Evolutionary conservation across 106 monocot species (phyloP).

Genomic region (Hemerocallis citrina): DNA sequence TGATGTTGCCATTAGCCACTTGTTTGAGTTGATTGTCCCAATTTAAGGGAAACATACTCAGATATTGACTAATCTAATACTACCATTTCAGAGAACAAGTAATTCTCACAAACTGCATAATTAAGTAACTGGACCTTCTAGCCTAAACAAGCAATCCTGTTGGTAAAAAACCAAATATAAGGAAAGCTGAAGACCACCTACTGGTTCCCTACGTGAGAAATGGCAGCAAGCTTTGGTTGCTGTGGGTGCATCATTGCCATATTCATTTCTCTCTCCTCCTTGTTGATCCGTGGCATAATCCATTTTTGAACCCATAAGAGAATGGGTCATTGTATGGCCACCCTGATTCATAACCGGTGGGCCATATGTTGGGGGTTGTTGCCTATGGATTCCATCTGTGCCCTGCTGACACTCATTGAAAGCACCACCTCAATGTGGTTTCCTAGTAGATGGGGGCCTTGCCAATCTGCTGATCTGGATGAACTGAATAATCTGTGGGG

Average conservation of each 20-base stretch:
- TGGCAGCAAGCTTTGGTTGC: slow-evolving; percentile 33
- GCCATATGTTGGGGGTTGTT: slow-evolving; percentile 1
- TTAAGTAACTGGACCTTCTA: too few species aligned
- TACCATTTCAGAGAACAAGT: too few species aligned
- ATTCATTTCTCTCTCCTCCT: slow-evolving; percentile 18
- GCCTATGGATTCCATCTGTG: slow-evolving; percentile 7
- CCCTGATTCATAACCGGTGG: slow-evolving; percentile 9
- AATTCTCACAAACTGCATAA: too few species aligned
- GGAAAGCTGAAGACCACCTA: slow-evolving; percentile 1
- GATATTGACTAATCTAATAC: too few species aligned
- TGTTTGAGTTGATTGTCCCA: too few species aligned
- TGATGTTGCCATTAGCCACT: too few species aligned
- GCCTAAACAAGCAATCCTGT: neutral
- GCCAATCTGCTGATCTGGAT: slow-evolving; percentile 12
- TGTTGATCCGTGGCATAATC: slow-evolving; percentile 15
- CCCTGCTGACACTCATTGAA: slow-evolving; percentile 2
- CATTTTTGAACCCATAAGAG: slow-evolving; percentile 15
- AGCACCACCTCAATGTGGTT: slow-evolving; percentile 4
- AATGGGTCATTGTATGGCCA: slow-evolving; percentile 10
- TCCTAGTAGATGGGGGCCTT: slow-evolving; percentile 9
- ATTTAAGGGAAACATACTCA: too few species aligned
- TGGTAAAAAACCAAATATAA: neutral
- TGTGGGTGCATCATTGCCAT: slow-evolving; percentile 14
- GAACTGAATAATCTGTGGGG: slow-evolving; percentile 1
- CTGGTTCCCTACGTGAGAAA: slow-evolving; percentile 25